A percentile compares a stretch with the other conserved stretches of the same genome.
phyloP scores from a whole-genome alignment of 2,329 filamentous ascomycete genomes.

The Botrytis tulipae region DNA sequence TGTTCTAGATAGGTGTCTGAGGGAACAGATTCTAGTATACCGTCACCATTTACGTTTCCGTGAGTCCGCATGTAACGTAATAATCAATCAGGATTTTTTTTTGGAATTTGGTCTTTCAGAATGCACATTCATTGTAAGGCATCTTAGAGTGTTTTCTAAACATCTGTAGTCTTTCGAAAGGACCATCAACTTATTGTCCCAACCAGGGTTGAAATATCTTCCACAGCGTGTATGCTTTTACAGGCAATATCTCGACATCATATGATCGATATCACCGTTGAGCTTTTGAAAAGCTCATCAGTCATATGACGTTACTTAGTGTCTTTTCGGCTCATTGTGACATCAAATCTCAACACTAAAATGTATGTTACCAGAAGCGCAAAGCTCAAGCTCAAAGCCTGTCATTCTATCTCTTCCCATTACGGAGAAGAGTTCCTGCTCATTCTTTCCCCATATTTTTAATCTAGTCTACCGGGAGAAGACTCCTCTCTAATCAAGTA shows the following conservation, averaged over 20 bases:
- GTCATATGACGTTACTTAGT: not conserved
- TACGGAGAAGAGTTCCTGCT: not conserved
- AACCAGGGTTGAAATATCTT: not conserved
- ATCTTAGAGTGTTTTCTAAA: not conserved
- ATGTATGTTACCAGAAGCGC: not conserved
- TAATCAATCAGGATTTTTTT: not conserved
- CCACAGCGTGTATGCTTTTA: not conserved
- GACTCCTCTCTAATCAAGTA: not conserved
- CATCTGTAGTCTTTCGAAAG: not conserved
- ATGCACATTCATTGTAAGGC: not conserved
- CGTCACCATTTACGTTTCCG: not conserved
- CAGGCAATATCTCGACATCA: not conserved
- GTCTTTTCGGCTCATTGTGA: not conserved
- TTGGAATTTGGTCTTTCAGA: not conserved
- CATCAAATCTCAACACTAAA: not conserved
- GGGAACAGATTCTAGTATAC: not conserved
- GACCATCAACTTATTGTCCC: not conserved
- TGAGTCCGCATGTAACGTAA: not conserved
- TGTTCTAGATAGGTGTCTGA: not conserved
- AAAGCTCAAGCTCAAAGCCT: not conserved
- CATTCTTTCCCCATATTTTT: not conserved
- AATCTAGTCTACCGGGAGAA: not conserved
- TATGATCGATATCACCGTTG: not conserved
- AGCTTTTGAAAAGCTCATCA: not conserved
- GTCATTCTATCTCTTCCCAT: not conserved